These are phyloP conservation scores for Osmanthus fragrans DNA, from an alignment of 257 asterid species.

Conservation along the genomic window DNA sequence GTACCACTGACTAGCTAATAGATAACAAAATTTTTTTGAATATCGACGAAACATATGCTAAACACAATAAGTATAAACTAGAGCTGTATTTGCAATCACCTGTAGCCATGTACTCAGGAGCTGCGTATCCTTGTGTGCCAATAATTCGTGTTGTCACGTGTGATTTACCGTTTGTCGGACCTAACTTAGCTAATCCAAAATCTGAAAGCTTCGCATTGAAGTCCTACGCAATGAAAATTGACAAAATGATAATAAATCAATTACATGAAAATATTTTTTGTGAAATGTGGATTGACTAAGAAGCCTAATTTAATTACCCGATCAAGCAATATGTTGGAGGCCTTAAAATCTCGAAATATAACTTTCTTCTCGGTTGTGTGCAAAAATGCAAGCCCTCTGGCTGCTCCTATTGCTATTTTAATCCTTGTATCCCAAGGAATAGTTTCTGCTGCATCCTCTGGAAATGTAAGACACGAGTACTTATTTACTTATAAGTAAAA, in stretches of 20 bases:
- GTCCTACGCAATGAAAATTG: neutral
- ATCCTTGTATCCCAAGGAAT: conserved; percentile 23
- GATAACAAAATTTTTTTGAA: too few species aligned
- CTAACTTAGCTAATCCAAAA: conserved; percentile 26
- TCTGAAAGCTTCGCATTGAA: conserved; percentile 23
- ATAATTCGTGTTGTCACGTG: conserved; percentile 19
- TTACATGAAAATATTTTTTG: neutral
- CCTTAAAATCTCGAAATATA: conserved; percentile 21
- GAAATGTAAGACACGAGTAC: neutral
- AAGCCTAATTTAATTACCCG: conserved; percentile 7
- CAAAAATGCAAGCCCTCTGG: conserved; percentile 19
- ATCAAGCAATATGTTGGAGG: conserved; percentile 24
- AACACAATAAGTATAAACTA: too few species aligned
- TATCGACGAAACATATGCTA: too few species aligned
- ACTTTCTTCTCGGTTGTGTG: conserved; percentile 19
- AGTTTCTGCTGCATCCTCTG: neutral
- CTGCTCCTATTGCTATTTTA: conserved; percentile 22
- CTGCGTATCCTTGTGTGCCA: conserved; percentile 28
- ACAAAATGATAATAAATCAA: neutral
- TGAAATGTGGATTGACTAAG: neutral
- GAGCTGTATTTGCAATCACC: neutral
- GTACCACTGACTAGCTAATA: too few species aligned
- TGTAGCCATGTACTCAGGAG: conserved; percentile 26
- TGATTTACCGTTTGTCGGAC: conserved; percentile 6
- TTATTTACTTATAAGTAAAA: neutral